Evolutionary conservation across 1,284 basidiomycete genomes (phyloP).

Genomic region (Inonotus obliquus): DNA sequence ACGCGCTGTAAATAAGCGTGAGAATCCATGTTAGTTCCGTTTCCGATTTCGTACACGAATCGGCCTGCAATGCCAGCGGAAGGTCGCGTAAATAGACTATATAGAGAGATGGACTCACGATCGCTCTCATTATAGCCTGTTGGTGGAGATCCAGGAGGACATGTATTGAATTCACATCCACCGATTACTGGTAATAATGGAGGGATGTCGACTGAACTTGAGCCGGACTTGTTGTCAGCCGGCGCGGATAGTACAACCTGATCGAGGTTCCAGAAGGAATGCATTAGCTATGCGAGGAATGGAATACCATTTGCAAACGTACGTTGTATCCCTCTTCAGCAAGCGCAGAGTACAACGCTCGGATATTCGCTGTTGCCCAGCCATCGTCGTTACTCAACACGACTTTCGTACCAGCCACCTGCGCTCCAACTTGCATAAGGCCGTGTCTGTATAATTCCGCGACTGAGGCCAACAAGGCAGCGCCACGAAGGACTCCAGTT

Average conservation of each 20-base stretch:
- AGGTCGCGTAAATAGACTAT: no score
- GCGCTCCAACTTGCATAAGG: not conserved
- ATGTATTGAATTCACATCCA: constrained; percentile 40
- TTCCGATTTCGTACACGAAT: no score
- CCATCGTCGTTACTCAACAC: constrained; percentile 14
- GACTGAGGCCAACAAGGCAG: not conserved
- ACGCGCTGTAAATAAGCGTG: constrained; percentile 7
- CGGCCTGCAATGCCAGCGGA: no score
- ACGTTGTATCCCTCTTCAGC: constrained; percentile 38
- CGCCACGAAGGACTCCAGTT: not conserved
- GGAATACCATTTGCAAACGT: no score
- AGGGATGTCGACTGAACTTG: constrained; percentile 24
- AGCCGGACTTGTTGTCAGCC: constrained; percentile 23
- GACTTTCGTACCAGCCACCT: not conserved
- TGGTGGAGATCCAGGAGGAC: constrained; percentile 39
- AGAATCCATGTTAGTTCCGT: no score
- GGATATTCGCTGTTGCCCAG: constrained; percentile 12
- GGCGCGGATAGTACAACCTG: constrained; percentile 24
- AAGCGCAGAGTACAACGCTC: constrained; percentile 35
- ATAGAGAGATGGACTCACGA: constrained; percentile 28
- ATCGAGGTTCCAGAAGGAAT: no score
- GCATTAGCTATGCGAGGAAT: no score
- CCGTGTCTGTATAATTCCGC: not conserved
- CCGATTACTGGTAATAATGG: constrained; percentile 26
- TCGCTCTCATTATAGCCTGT: constrained; percentile 40